Evolutionary conservation across 495 filamentous ascomycete species (phyloP).

Genomic region (Daldinia decipiens): DNA sequence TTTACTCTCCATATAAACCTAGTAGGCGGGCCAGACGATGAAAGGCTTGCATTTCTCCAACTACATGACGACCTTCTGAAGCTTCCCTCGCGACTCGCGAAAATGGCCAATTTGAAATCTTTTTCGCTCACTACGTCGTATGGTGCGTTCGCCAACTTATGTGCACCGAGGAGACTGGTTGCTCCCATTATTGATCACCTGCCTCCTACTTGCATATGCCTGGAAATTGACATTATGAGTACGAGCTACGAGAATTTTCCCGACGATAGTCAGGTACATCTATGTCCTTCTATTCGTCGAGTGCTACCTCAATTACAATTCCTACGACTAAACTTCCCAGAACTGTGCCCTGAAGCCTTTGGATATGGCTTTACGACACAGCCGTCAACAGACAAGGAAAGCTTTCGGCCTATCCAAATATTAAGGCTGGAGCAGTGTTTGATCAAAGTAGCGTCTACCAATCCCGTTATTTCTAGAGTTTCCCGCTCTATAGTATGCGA

Average conservation of each 20-base stretch:
- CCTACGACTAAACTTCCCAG: neutral
- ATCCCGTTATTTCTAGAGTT: neutral
- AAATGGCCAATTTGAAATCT: neutral
- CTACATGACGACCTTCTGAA: neutral
- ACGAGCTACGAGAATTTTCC: neutral
- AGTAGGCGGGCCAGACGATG: neutral
- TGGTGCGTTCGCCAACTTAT: neutral
- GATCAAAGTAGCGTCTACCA: neutral
- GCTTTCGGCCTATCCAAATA: slow-evolving; percentile 2
- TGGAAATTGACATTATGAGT: slow-evolving; percentile 7
- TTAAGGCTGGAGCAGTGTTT: slow-evolving; percentile 5
- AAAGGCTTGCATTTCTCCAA: neutral
- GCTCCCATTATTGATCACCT: slow-evolving; percentile 5
- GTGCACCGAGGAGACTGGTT: neutral
- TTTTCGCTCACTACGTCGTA: slow-evolving; percentile 1
- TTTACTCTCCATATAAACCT: slow-evolving; percentile 4
- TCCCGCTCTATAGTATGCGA: neutral
- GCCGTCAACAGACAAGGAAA: too few species aligned
- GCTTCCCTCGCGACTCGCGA: slow-evolving; percentile 10
- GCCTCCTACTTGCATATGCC: neutral
- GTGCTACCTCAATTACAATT: slow-evolving; percentile 11
- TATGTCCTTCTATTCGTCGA: slow-evolving; percentile 12
- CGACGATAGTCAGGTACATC: neutral
- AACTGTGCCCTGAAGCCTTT: slow-evolving; percentile 13
- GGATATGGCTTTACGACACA: slow-evolving; percentile 5